A percentile compares a stretch with the other conserved stretches of the same genome.
phyloP scores from a whole-genome alignment of 768 basidiomycete genomes.

The Xanthoconium purpureum region DNA sequence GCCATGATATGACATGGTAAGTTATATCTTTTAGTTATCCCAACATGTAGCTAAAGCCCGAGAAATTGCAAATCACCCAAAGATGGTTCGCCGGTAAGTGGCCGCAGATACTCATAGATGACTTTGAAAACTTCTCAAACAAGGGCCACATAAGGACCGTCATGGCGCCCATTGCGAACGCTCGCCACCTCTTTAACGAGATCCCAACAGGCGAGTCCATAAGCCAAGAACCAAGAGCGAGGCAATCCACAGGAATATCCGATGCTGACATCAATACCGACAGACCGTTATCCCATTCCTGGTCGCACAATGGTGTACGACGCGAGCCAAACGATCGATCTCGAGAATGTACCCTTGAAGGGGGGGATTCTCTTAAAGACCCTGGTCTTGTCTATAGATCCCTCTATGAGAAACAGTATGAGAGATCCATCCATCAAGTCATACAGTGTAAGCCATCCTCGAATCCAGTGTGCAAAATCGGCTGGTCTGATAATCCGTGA shows the following conservation, averaged over 20 bases:
- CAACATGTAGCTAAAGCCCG: no score
- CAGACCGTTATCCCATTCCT: constrained; percentile 13
- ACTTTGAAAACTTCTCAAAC: neutral
- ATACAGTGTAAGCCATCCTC: constrained; percentile 7
- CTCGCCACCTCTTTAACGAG: constrained; percentile 37
- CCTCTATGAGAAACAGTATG: constrained; percentile 46
- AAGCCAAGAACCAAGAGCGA: no score
- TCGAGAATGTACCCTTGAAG: constrained; percentile 43
- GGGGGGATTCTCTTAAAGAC: constrained; percentile 51
- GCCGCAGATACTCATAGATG: neutral
- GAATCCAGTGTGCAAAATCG: neutral
- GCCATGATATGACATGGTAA: no score
- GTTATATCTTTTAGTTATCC: neutral
- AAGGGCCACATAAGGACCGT: neutral
- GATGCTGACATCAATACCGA: neutral
- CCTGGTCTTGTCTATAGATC: constrained; percentile 46
- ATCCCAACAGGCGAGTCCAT: constrained; percentile 24
- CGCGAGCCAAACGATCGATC: constrained; percentile 44
- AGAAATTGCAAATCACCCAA: no score
- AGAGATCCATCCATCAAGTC: constrained; percentile 14
- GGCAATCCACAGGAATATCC: neutral
- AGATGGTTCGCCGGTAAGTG: neutral
- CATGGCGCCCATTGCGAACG: constrained; percentile 28
- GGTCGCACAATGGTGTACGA: constrained; percentile 48
- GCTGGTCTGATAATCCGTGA: neutral